A percentile compares a stretch with the other conserved stretches of the same genome.
Evolutionary conservation across 768 basidiomycete genomes (phyloP).

Genomic region (Chalciporus piperatus): DNA sequence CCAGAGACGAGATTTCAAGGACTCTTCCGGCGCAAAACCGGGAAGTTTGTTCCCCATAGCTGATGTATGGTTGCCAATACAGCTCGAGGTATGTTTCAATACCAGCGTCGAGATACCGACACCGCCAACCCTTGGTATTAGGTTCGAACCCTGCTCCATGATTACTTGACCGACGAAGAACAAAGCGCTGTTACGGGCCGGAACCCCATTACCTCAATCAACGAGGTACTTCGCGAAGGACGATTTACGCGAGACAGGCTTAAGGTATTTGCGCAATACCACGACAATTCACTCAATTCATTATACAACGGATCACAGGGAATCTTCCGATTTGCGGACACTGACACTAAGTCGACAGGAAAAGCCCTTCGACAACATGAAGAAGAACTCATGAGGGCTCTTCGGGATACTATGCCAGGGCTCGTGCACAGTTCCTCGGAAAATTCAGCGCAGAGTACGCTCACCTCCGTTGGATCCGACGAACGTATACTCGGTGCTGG

Average conservation of each 20-base stretch:
- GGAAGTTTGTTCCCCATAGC: conserved; percentile 76
- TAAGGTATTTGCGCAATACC: conserved; percentile 50
- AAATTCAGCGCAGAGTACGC: conserved; percentile 55
- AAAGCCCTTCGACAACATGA: conserved; percentile 75
- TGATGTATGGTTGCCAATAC: conserved; percentile 87
- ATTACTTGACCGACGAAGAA: conserved; percentile 92
- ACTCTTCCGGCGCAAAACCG: conserved; percentile 74
- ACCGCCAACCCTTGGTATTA: conserved; percentile 31
- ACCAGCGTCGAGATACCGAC: not conserved
- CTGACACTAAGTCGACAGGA: conserved; percentile 68
- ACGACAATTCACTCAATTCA: not conserved
- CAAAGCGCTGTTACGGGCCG: conserved; percentile 73
- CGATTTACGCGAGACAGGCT: conserved; percentile 73
- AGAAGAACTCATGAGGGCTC: conserved; percentile 76
- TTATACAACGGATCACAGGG: conserved; percentile 44
- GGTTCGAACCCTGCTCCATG: conserved; percentile 80
- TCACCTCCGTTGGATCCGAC: conserved; percentile 62
- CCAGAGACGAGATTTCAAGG: conserved; percentile 89
- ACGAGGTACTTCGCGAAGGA: conserved; percentile 87
- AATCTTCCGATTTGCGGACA: conserved; percentile 90
- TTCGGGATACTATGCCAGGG: conserved; percentile 92
- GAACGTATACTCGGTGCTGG: conserved; percentile 71
- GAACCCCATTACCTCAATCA: conserved; percentile 90
- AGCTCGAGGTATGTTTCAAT: conserved; percentile 65
- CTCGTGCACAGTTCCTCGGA: conserved; percentile 73